phyloP scores from a whole-genome alignment of 352 stramenopile species.

The Pythium apleroticum region DNA sequence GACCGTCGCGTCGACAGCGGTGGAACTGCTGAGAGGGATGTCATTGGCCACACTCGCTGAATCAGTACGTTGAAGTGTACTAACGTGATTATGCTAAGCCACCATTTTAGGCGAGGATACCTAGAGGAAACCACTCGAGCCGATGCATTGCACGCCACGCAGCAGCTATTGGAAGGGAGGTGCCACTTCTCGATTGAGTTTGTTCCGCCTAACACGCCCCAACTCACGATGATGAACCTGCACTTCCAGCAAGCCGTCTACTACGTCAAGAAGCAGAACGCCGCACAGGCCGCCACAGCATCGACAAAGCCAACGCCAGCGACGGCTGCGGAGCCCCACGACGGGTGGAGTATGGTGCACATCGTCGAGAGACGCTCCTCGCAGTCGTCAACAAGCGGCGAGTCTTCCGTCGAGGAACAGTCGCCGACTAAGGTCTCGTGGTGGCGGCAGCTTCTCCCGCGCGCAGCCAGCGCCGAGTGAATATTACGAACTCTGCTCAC shows the following conservation, averaged over 20 bases:
- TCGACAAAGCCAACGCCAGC: background rate
- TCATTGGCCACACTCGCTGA: background rate
- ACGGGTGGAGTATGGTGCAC: background rate
- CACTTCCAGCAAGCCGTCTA: conserved; percentile 13
- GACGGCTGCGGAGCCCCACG: background rate
- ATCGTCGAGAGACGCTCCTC: background rate
- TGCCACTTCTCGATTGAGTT: background rate
- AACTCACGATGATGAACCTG: conserved; percentile 5
- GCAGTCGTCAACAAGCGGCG: background rate
- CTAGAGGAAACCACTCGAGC: background rate
- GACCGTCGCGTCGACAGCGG: background rate
- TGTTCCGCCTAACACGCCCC: background rate
- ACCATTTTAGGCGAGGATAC: background rate
- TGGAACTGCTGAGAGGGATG: background rate
- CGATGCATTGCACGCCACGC: too few relatives aligned
- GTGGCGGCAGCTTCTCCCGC: background rate
- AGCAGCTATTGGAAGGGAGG: background rate
- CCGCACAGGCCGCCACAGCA: background rate
- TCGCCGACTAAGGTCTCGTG: background rate
- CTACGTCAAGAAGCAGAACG: conserved; percentile 16
- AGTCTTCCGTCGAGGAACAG: background rate
- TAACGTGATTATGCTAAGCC: too few relatives aligned
- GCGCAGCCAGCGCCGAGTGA: background rate
- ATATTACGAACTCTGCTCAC: too few relatives aligned
- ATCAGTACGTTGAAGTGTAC: background rate